Evolutionary conservation across 2,329 filamentous ascomycete species (phyloP).

Genomic region (Zarea fungicola): DNA sequence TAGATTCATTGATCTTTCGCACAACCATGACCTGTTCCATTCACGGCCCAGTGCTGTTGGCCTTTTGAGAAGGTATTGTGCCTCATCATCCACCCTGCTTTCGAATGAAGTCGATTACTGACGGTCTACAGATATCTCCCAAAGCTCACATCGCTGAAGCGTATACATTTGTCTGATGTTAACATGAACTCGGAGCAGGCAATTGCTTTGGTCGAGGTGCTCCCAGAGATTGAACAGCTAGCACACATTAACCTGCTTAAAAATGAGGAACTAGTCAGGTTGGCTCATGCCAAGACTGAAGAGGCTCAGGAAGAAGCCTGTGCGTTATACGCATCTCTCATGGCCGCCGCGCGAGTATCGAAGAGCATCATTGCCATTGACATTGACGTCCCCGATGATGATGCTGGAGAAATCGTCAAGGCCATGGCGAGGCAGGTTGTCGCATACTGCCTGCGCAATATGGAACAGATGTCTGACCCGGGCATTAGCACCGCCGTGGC

Average conservation of each 20-base stretch:
- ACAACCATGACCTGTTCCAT: slow-evolving; percentile 78
- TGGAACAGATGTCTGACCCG: slow-evolving; percentile 70
- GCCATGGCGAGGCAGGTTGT: slow-evolving; percentile 92
- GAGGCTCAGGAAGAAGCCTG: slow-evolving; percentile 86
- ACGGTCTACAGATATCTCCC: slow-evolving; percentile 69
- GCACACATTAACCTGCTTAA: slow-evolving; percentile 85
- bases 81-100: no score
- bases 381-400: slow-evolving; percentile 76
- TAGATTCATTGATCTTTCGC: slow-evolving; percentile 86
- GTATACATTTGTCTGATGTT: slow-evolving; percentile 82
- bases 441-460: slow-evolving; percentile 86
- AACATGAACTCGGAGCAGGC: slow-evolving; percentile 80
- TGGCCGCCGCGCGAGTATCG: slow-evolving; percentile 81
- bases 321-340: slow-evolving; percentile 84
- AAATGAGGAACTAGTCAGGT: slow-evolving; percentile 65
- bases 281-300: slow-evolving; percentile 73
- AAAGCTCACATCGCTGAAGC: slow-evolving; percentile 69
- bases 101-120: no score
- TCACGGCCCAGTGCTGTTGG: slow-evolving; percentile 67
- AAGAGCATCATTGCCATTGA: slow-evolving; percentile 82
- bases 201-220: slow-evolving; percentile 83
- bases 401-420: slow-evolving; percentile 86
- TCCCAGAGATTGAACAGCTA: slow-evolving; percentile 75
- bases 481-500: slow-evolving; percentile 48
- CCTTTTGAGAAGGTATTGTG: slow-evolving; percentile 65